These are phyloP conservation scores for Populus davidiana DNA, from an alignment of 345 rosid genomes.

Conservation along the genomic window DNA sequence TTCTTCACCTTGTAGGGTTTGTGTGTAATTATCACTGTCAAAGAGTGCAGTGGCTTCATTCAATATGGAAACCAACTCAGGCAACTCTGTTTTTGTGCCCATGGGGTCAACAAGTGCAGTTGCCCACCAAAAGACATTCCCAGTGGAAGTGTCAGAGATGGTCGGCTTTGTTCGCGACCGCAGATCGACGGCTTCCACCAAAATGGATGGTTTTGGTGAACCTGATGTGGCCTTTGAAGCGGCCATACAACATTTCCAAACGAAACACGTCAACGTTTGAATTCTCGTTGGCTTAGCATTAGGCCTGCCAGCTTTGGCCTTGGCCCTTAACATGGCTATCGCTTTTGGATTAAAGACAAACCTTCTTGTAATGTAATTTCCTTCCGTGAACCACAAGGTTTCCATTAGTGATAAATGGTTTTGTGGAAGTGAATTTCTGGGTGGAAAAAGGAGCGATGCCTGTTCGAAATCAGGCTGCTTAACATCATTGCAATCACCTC, in stretches of 20 bases:
- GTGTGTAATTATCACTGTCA: neutral
- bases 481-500: neutral
- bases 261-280: neutral
- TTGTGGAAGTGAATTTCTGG: slow-evolving; percentile 1
- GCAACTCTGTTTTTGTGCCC: neutral
- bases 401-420: slow-evolving; percentile 2
- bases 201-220: neutral
- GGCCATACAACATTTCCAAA: slow-evolving; percentile 1
- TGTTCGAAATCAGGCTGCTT: neutral
- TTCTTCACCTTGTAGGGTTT: slow-evolving; percentile 2
- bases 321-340: neutral
- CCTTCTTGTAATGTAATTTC: slow-evolving; percentile 1
- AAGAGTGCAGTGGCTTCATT: neutral
- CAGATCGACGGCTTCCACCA: neutral
- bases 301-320: neutral
- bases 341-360: slow-evolving; percentile 1
- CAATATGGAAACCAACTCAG: neutral
- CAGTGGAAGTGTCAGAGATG: neutral
- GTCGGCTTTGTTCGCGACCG: neutral
- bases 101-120: neutral
- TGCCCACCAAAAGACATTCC: slow-evolving; percentile 1
- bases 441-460: neutral
- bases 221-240: neutral
- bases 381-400: slow-evolving; percentile 6
- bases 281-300: neutral